Evolutionary conservation across 805 yeast species (phyloP), one percentile per base, ranked within the genome.

Genomic region (Saccharomycopsis amapae): DNA sequence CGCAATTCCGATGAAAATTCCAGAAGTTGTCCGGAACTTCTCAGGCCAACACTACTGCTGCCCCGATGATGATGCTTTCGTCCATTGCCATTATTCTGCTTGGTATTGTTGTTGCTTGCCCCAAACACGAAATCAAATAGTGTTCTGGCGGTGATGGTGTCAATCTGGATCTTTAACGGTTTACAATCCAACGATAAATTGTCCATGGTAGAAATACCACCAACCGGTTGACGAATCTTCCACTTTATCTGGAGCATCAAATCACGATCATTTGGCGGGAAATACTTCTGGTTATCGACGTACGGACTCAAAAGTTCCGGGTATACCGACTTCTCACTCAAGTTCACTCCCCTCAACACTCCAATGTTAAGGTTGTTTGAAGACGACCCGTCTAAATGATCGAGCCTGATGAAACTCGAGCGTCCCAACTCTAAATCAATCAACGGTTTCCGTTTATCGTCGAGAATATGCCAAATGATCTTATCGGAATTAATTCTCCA

Each of bases 131-230:
- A 76, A 9, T 62, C 60, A 58, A 74, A 69, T 9, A 80, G 51
- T 32, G 62, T 66, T 37, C 66, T 71, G 1, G 82, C 73, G 1
- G 83, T 72, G 2, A 59, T 55, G 56, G 73, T 73, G 48, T 81
- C 86, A 56, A 81, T 62, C 52, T 75, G 78, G 24, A 81, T 64
- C 44, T 71, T 67, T 39, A 79, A 55, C 0, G 88, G 85, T 38
- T 72, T 74, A 31, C 78, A 58, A 0, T 62, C 53, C 20, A 79
- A 60, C n/a, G 64, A 57, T 30, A 80, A 73, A 31, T 70, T 64
- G 34, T 72, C 72, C 57, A 80, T 64, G 24, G 77, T 72, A 0
- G 72, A 59, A 19, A 81, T 81, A 5, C 88, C 88, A 9, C 85
- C 86, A 23, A 80, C 76, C 0, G 84, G 78, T 4, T 68, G 69